Percentiles rank a stretch among this genome's conserved stretches.
phyloP scores from a whole-genome alignment of 768 basidiomycete species.

The Cubamyces lactineus region DNA sequence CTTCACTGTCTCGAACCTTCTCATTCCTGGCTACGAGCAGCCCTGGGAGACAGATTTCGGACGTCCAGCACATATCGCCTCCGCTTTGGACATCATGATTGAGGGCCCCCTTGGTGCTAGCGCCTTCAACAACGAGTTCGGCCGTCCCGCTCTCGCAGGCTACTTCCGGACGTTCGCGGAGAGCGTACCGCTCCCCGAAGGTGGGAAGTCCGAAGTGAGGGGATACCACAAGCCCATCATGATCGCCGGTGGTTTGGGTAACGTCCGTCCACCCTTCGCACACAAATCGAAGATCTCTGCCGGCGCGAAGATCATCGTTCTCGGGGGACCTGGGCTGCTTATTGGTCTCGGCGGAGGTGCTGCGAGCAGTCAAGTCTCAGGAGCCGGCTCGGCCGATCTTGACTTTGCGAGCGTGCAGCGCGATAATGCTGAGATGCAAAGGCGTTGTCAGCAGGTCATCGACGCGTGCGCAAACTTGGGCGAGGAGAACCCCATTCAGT shows the following conservation, averaged over 20 bases:
- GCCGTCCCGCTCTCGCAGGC: conserved; percentile 87
- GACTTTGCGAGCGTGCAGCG: conserved; percentile 98
- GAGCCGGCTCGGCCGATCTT: conserved; percentile 86
- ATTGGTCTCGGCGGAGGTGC: conserved; percentile 98
- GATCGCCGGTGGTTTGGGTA: conserved; percentile 97
- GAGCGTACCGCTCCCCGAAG: conserved; percentile 57
- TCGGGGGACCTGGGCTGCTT: conserved; percentile 95
- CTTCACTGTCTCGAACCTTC: conserved; percentile 91
- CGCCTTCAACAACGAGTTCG: conserved; percentile 99
- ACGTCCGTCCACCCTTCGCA: conserved; percentile 83
- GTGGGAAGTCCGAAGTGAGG: conserved; percentile 64
- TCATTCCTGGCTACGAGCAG: conserved; percentile 88
- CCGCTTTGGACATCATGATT: conserved; percentile 94
- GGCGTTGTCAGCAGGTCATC: conserved; percentile 96
- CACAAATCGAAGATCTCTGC: conserved; percentile 75
- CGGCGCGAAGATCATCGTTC: conserved; percentile 86
- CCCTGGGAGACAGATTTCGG: conserved; percentile 98
- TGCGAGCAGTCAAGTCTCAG: conserved; percentile 91
- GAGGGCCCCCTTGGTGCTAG: conserved; percentile 94
- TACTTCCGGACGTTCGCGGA: conserved; percentile 97
- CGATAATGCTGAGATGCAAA: conserved; percentile 98
- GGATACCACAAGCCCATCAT: conserved; percentile 99
- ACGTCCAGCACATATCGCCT: conserved; percentile 87
- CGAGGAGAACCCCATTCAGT: conserved; percentile 79
- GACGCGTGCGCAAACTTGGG: conserved; percentile 78